Evolutionary conservation across 768 basidiomycete species (phyloP).

Genomic region (Omphalotus guepiniiformis): DNA sequence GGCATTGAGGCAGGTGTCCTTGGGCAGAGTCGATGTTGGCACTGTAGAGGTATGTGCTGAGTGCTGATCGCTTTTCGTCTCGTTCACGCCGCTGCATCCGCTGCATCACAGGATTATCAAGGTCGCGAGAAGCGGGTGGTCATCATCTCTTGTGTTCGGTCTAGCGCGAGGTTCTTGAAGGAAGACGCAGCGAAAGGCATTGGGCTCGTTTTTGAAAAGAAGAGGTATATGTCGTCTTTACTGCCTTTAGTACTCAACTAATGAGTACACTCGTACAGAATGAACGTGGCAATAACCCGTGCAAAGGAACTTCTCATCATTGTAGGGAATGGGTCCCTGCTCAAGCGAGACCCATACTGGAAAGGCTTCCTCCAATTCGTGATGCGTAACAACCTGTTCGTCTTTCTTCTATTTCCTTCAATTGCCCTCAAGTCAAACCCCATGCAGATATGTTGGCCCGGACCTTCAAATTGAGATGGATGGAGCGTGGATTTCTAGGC

Average conservation of each 20-base stretch:
- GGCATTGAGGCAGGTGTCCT: constrained; percentile 34
- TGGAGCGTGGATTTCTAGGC: constrained; percentile 44
- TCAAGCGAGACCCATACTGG: constrained; percentile 47
- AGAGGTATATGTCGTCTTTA: constrained; percentile 29
- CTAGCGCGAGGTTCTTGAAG: constrained; percentile 40
- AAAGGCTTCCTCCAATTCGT: constrained; percentile 45
- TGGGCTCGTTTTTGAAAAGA: constrained; percentile 42
- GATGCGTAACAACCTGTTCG: constrained; percentile 42
- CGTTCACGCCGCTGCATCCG: background rate
- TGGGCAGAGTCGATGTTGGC: constrained; percentile 44
- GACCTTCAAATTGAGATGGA: constrained; percentile 38
- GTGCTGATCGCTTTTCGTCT: background rate
- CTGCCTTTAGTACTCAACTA: background rate
- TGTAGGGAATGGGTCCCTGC: constrained; percentile 39
- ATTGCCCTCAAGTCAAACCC: background rate
- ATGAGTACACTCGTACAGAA: constrained; percentile 24
- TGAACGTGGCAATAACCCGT: constrained; percentile 55
- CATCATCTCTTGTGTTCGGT: constrained; percentile 49
- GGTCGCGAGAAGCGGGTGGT: constrained; percentile 47
- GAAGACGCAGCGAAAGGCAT: constrained; percentile 43
- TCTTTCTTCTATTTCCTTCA: constrained; percentile 3
- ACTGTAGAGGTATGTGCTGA: constrained; percentile 41
- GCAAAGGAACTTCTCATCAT: constrained; percentile 49
- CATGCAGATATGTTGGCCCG: constrained; percentile 41
- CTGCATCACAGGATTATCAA: constrained; percentile 37